Evolutionary conservation across 2,329 filamentous ascomycete species (phyloP), one percentile per base, ranked within the genome.

Genomic region (Dactylellina sp.): DNA sequence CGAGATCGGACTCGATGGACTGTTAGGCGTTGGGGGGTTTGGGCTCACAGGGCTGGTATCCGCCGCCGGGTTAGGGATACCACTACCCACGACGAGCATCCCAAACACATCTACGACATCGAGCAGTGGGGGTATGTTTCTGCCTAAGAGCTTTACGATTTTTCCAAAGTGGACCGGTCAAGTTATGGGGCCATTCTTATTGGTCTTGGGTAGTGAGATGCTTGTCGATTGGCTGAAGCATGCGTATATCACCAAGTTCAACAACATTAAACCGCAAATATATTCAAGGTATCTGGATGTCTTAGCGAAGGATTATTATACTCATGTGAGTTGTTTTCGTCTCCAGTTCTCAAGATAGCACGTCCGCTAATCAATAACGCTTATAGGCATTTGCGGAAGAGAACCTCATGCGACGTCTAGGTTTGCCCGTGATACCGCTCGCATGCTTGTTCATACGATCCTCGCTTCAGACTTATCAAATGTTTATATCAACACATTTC

Each of bases 211-310:
- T 0, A 97, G 93, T 75, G 95, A 99, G 82, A 97, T 97, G 89
- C 83, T 97, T 7, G 95, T 99, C 1, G 95, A 99, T 81, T 93
- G 91, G 87, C 87, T 97, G 81, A 99, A 99, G 81, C 96, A 99
- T 80, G 92, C 92, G 20, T 99, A 98, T 80, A 96, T 99, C 80
- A 93, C 89, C 80, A 99, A 99, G 80, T 99, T 99, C 84, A 99
- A 99, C 84, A 97, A 96, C 78, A 93, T 93, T 77, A 94, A 95
- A 76, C 95, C 95, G 1, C 88, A 87, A 5, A 91, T 99, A 64
- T 99, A 99, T 81, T 87, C 88, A 59, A 88, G 93, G 22, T 97
- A 95, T 80, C 86, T 98, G 14, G 96, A 99, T 79, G 91, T 99
- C 2, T 83, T 99, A 6, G 93, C 93, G 77, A 98, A 98, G 81